These are phyloP conservation scores for Fusarium miscanthi DNA, from an alignment of 2,329 filamentous ascomycete genomes.

Conservation along the genomic window DNA sequence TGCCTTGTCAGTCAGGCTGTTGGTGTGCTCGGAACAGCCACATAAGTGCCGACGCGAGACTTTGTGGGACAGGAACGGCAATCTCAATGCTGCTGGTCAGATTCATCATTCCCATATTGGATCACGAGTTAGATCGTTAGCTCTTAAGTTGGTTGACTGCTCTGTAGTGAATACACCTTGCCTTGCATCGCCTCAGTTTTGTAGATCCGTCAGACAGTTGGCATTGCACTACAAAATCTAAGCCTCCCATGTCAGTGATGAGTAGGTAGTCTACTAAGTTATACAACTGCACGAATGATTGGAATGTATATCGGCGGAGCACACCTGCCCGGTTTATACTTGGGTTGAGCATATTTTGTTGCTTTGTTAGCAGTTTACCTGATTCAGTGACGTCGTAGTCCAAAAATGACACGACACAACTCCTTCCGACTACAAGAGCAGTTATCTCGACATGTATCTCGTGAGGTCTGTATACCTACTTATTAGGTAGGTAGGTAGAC, in stretches of 20 bases:
- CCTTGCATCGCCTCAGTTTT: neutral
- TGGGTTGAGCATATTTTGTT: neutral
- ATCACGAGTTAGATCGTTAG: neutral
- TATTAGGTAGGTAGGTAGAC: too few relatives aligned
- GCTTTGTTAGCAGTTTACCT: neutral
- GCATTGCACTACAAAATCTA: neutral
- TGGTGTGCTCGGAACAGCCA: constrained; percentile 24
- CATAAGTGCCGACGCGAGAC: constrained; percentile 36
- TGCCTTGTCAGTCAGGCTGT: constrained; percentile 7
- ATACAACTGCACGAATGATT: neutral
- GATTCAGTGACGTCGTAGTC: neutral
- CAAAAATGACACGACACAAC: neutral
- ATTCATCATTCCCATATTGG: neutral
- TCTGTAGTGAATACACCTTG: neutral
- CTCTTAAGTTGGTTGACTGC: neutral
- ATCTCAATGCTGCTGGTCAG: neutral
- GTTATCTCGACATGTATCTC: neutral
- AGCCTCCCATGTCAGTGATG: neutral
- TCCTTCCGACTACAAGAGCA: too few relatives aligned
- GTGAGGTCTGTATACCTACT: neutral
- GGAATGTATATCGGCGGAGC: constrained; percentile 3
- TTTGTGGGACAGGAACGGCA: constrained; percentile 21
- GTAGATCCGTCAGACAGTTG: neutral
- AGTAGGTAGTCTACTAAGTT: neutral
- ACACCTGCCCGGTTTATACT: neutral